Evolutionary conservation across 1,284 basidiomycete species (phyloP).

Genomic region (Cutaneotrichosporon sp.): DNA sequence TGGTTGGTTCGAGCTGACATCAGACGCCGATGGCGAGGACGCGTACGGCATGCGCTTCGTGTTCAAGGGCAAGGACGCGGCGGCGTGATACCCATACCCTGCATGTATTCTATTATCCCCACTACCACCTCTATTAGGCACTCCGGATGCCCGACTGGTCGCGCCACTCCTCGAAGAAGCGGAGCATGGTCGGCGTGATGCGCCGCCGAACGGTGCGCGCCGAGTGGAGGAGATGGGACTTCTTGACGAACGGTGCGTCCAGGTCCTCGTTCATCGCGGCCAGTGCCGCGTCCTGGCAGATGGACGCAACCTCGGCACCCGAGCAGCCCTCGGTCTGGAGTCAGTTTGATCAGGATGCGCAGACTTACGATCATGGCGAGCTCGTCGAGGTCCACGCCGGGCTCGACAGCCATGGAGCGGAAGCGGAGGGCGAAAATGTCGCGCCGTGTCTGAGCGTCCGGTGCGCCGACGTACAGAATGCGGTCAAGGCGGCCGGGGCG

Average conservation of each 20-base stretch:
- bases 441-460: conserved; percentile 72
- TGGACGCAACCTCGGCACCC: conserved; percentile 86
- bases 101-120: conserved; percentile 20
- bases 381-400: conserved; percentile 65
- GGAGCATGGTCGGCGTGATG: conserved; percentile 80
- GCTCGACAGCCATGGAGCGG: conserved; percentile 75
- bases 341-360: background rate
- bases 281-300: conserved; percentile 96
- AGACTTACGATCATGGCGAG: conserved; percentile 71
- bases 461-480: conserved; percentile 91
- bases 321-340: conserved; percentile 88
- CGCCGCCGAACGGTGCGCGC: conserved; percentile 73
- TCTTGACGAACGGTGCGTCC: conserved; percentile 70
- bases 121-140: conserved; percentile 25
- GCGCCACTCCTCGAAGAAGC: conserved; percentile 66
- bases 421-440: conserved; percentile 83
- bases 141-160: conserved; percentile 54
- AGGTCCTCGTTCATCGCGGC: conserved; percentile 85
- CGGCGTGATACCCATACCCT: conserved; percentile 8
- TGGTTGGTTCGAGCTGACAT: background rate
- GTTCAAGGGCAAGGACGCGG: conserved; percentile 35
- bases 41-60: conserved; percentile 81
- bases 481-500: conserved; percentile 94
- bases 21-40: conserved; percentile 90
- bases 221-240: conserved; percentile 72